These are phyloP conservation scores for Cryptosporidium viatorum DNA, from an alignment of 169 alveolate genomes.

Conservation along the genomic window DNA sequence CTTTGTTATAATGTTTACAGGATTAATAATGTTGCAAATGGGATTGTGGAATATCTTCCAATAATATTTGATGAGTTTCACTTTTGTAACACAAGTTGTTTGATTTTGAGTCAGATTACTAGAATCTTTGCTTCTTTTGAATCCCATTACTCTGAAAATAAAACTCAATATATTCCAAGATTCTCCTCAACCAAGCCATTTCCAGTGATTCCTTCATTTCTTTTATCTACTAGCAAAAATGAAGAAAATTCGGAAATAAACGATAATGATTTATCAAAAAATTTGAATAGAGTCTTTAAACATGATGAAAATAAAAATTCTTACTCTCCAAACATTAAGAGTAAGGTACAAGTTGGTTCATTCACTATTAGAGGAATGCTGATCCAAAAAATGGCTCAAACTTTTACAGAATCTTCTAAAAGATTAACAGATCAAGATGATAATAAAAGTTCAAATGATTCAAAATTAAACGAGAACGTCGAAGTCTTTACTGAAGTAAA, in stretches of 20 bases:
- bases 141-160: background rate
- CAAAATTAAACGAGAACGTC: background rate
- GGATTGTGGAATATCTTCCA: conserved; percentile 60
- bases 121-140: conserved; percentile 35
- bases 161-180: conserved; percentile 39
- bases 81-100: conserved; percentile 52
- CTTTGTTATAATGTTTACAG: conserved; percentile 66
- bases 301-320: background rate
- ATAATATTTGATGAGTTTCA: conserved; percentile 67
- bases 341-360: background rate
- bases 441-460: background rate
- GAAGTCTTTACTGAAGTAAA: too few relatives aligned
- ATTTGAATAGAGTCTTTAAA: background rate
- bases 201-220: conserved; percentile 60
- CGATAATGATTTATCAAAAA: background rate
- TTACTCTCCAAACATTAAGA: background rate
- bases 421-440: background rate
- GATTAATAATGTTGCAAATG: conserved; percentile 67
- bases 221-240: background rate
- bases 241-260: background rate
- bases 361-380: conserved; percentile 43
- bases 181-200: conserved; percentile 10
- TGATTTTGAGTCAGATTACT: conserved; percentile 52
- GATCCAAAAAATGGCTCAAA: conserved; percentile 58
- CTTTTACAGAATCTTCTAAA: background rate